A percentile compares a stretch with the other conserved stretches of the same genome.
Evolutionary conservation across 164 flowering plant species (phyloP).

Genomic region (Hamamelis virginiana): DNA sequence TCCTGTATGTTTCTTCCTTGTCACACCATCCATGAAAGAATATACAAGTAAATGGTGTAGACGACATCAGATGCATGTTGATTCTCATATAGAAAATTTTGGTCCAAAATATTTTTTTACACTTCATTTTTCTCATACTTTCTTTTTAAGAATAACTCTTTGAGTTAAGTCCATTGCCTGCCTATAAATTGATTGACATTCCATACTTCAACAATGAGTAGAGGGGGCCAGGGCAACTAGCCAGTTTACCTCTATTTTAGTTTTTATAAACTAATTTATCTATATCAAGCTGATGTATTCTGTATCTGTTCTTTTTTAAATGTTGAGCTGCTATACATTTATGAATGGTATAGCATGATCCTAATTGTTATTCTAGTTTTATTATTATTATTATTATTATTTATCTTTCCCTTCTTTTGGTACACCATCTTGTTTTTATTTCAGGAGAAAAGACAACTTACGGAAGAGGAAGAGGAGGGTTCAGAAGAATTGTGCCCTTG

Average conservation of each 20-base stretch:
- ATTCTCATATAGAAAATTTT: background rate
- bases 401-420: background rate
- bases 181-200: too few species aligned
- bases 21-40: background rate
- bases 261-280: too few species aligned
- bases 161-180: too few species aligned
- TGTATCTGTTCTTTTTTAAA: background rate
- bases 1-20: background rate
- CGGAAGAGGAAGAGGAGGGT: slow-evolving; percentile 35
- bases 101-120: too few species aligned
- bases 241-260: too few species aligned
- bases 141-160: too few species aligned
- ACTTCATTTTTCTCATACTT: too few species aligned
- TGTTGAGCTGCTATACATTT: background rate
- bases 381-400: too few species aligned
- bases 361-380: background rate
- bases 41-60: background rate
- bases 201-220: too few species aligned
- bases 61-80: background rate
- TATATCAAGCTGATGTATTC: too few species aligned
- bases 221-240: too few species aligned
- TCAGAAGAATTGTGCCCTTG: background rate
- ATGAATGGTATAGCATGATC: background rate
- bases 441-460: slow-evolving; percentile 3
- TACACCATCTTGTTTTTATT: background rate